These are phyloP conservation scores for Taiwanofungus camphoratus DNA, from an alignment of 1,284 basidiomycete genomes.

Conservation along the genomic window DNA sequence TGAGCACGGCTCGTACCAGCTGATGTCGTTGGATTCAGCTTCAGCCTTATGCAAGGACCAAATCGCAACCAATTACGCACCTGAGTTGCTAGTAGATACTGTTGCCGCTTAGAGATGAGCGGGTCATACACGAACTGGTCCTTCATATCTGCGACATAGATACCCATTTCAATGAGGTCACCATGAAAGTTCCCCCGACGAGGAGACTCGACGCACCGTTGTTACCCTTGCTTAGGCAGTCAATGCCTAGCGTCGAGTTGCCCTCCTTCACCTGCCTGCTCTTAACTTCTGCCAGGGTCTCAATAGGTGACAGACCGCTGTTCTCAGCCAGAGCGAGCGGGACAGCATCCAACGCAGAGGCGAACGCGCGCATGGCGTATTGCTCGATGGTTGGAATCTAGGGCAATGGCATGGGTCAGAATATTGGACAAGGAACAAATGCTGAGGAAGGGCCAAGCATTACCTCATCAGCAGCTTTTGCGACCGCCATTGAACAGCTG, in stretches of 20 bases:
- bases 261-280: constrained; percentile 88
- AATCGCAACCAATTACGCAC: constrained; percentile 35
- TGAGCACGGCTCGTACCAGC: constrained; percentile 69
- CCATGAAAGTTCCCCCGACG: neutral
- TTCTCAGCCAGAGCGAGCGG: constrained; percentile 97
- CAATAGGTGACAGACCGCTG: constrained; percentile 93
- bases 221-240: constrained; percentile 83
- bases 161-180: constrained; percentile 1
- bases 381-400: constrained; percentile 96
- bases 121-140: constrained; percentile 97
- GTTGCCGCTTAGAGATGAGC: constrained; percentile 95
- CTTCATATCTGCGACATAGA: constrained; percentile 83
- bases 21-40: constrained; percentile 19
- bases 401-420: too few species aligned
- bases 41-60: constrained; percentile 6
- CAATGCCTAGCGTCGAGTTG: constrained; percentile 86
- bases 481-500: constrained; percentile 88
- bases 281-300: constrained; percentile 93
- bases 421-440: too few species aligned
- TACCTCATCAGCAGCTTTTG: constrained; percentile 91
- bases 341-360: constrained; percentile 88
- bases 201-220: constrained; percentile 56
- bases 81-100: constrained; percentile 96
- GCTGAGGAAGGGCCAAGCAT: neutral
- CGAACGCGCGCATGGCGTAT: constrained; percentile 98